phyloP scores from a whole-genome alignment of 257 asterid species.

The Sherardia arvensis region DNA sequence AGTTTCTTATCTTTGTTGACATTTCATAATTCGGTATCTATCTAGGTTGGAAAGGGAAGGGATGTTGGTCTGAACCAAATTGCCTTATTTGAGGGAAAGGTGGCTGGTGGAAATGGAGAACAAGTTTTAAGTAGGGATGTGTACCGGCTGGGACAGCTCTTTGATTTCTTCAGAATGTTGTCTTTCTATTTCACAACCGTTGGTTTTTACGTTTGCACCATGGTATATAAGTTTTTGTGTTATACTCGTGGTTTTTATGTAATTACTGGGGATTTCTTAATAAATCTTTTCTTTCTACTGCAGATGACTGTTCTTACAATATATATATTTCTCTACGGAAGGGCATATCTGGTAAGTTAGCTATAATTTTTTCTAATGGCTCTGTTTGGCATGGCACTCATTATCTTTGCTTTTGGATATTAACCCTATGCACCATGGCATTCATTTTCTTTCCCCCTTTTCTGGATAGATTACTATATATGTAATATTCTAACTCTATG shows the following conservation, averaged over 20 bases:
- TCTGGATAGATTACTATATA: not conserved
- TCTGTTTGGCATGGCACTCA: not conserved
- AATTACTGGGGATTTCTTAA: conserved; percentile 15
- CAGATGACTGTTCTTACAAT: conserved; percentile 99
- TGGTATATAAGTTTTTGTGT: conserved; percentile 41
- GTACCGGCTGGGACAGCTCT: conserved; percentile 90
- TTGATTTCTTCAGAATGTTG: conserved; percentile 94
- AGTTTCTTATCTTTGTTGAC: conserved; percentile 1
- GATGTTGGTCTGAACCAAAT: conserved; percentile 98
- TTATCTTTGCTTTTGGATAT: not conserved
- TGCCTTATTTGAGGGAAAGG: conserved; percentile 97
- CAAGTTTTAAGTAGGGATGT: conserved; percentile 98
- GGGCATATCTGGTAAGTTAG: conserved; percentile 80
- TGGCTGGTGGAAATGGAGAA: conserved; percentile 99
- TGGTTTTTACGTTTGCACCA: conserved; percentile 94
- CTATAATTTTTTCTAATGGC: not conserved
- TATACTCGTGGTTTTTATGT: not conserved
- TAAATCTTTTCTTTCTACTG: conserved; percentile 18
- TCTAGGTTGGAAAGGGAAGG: conserved; percentile 98
- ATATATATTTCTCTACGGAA: conserved; percentile 81
- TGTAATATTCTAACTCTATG: not conserved
- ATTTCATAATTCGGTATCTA: conserved; percentile 17
- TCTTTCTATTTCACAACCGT: conserved; percentile 94
- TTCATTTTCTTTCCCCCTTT: not conserved
- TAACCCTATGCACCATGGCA: not conserved